These are phyloP conservation scores for Lepidopterella palustris DNA, from an alignment of 495 filamentous ascomycete species.

Conservation along the genomic window DNA sequence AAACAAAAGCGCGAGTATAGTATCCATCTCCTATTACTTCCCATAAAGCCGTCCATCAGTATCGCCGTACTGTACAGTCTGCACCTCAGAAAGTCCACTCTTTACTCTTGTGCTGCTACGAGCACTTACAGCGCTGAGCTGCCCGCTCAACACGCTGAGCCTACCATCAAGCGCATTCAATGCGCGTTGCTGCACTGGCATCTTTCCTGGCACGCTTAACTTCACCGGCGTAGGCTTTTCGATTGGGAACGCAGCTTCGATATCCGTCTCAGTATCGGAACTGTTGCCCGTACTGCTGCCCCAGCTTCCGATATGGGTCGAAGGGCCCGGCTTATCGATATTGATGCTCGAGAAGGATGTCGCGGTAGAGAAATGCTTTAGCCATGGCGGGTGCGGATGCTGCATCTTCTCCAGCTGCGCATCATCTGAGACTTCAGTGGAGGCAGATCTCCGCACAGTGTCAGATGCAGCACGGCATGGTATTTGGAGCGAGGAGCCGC, in stretches of 20 bases:
- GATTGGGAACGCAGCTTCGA: neutral
- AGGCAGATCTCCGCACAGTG: neutral
- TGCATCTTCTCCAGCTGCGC: conserved; percentile 29
- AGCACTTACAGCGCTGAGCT: conserved; percentile 9
- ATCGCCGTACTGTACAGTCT: conserved; percentile 17
- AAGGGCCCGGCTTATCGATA: conserved; percentile 20
- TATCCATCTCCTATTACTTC: no score
- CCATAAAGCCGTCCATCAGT: conserved; percentile 18
- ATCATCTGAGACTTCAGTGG: conserved; percentile 2
- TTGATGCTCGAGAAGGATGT: conserved; percentile 26
- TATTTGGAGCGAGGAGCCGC: conserved; percentile 9
- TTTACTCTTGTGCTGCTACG: conserved; percentile 16
- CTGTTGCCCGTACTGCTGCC: conserved; percentile 13
- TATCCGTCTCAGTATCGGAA: conserved; percentile 7
- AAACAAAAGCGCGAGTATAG: no score
- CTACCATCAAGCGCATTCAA: neutral
- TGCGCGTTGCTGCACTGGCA: neutral
- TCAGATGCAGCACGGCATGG: conserved; percentile 11
- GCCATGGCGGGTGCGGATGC: conserved; percentile 18
- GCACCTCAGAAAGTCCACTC: conserved; percentile 24
- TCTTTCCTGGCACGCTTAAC: conserved; percentile 4
- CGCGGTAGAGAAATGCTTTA: conserved; percentile 11
- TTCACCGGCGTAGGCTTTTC: neutral
- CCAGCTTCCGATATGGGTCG: conserved; percentile 7
- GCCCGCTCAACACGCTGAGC: conserved; percentile 3